Percentiles rank a stretch among this genome's conserved stretches.
Conservation (phyloP, 2,329 filamentous ascomycete genomes). For the Stagonosporopsis rhizophila region DNA sequence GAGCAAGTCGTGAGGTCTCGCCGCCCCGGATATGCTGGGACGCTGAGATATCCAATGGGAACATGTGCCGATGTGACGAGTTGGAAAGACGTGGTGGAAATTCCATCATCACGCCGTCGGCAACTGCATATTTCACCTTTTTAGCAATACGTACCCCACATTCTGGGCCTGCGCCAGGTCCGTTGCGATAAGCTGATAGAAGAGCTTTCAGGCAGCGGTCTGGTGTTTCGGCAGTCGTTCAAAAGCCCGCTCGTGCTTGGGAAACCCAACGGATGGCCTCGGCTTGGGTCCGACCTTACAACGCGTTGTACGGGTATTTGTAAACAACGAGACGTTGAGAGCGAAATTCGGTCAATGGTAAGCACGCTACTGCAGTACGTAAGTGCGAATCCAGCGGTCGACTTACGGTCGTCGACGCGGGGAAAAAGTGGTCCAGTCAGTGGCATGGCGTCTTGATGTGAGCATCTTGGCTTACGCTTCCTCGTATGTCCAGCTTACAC, state of each 20-base stretch:
- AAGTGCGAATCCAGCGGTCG: slow-evolving; percentile 2
- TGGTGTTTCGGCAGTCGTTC: background rate
- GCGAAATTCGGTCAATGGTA: slow-evolving; percentile 12
- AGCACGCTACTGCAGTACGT: slow-evolving; percentile 17
- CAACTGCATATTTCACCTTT: background rate
- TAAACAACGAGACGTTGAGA: slow-evolving; percentile 15
- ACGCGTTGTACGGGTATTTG: slow-evolving; percentile 15
- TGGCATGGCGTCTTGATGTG: background rate
- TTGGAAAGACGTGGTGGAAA: background rate
- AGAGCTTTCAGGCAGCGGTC: slow-evolving; percentile 1
- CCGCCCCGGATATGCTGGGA: background rate
- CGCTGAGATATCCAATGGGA: slow-evolving; percentile 4
- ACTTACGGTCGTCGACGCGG: slow-evolving; percentile 9
- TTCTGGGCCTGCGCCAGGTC: slow-evolving; percentile 6
- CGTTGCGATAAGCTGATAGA: slow-evolving; percentile 10
- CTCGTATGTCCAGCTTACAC: slow-evolving; percentile 22
- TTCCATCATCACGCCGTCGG: background rate
- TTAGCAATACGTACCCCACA: slow-evolving; percentile 1
- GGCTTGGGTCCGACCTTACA: slow-evolving; percentile 13
- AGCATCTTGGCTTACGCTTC: slow-evolving; percentile 4
- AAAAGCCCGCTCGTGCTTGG: too few relatives aligned
- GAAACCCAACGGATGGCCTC: slow-evolving; percentile 11
- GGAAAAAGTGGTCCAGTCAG: slow-evolving; percentile 1
- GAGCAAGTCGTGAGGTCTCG: background rate
- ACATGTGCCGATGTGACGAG: background rate